A percentile compares a stretch with the other conserved stretches of the same genome.
These are phyloP conservation scores for Clonostachys solani DNA, from an alignment of 2,329 filamentous ascomycete species.

Conservation along the genomic window DNA sequence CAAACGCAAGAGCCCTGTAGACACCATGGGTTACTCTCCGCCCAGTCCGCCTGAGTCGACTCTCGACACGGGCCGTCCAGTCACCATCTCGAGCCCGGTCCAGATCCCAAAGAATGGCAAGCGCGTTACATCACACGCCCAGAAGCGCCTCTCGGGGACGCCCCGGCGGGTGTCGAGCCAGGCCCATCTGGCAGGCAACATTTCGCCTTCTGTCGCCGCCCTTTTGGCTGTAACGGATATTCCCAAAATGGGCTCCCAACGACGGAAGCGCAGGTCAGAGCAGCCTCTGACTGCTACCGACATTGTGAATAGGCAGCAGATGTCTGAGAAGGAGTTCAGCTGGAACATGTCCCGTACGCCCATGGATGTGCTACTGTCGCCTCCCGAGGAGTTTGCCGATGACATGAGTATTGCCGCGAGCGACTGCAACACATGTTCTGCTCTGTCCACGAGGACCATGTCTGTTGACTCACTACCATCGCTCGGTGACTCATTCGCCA, in stretches of 20 bases:
- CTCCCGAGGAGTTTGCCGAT: conserved; percentile 53
- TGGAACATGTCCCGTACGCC: conserved; percentile 48
- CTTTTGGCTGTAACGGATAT: conserved; percentile 60
- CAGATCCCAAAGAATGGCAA: conserved; percentile 46
- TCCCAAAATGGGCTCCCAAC: conserved; percentile 38
- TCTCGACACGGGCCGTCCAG: conserved; percentile 17
- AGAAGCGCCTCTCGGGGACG: conserved; percentile 27
- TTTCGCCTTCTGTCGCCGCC: conserved; percentile 56
- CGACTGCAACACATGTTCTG: conserved; percentile 48
- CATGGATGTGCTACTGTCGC: conserved; percentile 54
- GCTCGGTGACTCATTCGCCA: conserved; percentile 48
- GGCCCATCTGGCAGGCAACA: conserved; percentile 44
- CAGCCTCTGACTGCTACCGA: conserved; percentile 47
- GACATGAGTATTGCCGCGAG: conserved; percentile 40
- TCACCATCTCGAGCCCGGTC: conserved; percentile 43
- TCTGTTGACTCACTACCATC: conserved; percentile 61
- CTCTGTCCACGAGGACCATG: conserved; percentile 48
- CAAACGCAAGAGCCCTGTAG: conserved; percentile 24
- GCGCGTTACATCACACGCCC: conserved; percentile 25
- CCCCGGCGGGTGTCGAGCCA: conserved; percentile 32
- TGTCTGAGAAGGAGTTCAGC: conserved; percentile 56
- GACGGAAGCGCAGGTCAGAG: conserved; percentile 18
- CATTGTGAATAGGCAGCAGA: conserved; percentile 47
- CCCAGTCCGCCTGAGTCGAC: conserved; percentile 18
- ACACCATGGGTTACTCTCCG: conserved; percentile 16